Conservation (phyloP, 345 rosid species). For the Stellera chamaejasme region DNA sequence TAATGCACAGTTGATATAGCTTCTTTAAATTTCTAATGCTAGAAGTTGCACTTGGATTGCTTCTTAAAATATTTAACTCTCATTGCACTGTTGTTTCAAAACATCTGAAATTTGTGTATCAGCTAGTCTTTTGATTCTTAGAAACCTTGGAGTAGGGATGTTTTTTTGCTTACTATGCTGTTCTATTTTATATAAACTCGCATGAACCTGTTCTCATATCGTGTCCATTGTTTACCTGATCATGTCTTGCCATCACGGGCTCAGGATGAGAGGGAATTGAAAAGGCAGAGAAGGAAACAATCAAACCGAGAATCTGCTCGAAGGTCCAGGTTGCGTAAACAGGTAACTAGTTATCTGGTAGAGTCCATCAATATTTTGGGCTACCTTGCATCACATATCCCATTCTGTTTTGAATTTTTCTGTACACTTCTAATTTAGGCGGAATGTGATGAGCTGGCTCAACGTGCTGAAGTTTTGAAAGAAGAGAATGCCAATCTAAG, state of each 20-base stretch:
- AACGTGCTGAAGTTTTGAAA: conserved; percentile 70
- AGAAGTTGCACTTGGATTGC: too few relatives aligned
- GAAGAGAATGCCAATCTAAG: conserved; percentile 80
- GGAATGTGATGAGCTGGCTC: conserved; percentile 97
- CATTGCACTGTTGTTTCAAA: too few relatives aligned
- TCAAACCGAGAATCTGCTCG: conserved; percentile 99
- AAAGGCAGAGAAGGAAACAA: conserved; percentile 94
- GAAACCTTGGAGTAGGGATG: too few relatives aligned
- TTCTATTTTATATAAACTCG: background rate
- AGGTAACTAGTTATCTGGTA: conserved; percentile 41
- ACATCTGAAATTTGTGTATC: too few relatives aligned
- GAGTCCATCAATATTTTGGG: background rate
- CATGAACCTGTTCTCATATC: background rate
- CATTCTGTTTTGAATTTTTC: conserved; percentile 11
- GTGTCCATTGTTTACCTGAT: background rate
- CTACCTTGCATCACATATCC: conserved; percentile 1
- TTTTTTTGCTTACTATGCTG: background rate
- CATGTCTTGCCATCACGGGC: conserved; percentile 3
- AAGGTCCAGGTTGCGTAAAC: conserved; percentile 92
- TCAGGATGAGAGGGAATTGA: conserved; percentile 92
- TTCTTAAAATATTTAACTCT: too few relatives aligned
- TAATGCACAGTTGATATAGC: too few relatives aligned
- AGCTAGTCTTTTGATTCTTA: too few relatives aligned
- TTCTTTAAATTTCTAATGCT: too few relatives aligned
- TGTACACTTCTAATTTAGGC: conserved; percentile 48